Evolutionary conservation across 2,329 filamentous ascomycete species (phyloP).

Genomic region (Pseudogymnoascus verrucosus): DNA sequence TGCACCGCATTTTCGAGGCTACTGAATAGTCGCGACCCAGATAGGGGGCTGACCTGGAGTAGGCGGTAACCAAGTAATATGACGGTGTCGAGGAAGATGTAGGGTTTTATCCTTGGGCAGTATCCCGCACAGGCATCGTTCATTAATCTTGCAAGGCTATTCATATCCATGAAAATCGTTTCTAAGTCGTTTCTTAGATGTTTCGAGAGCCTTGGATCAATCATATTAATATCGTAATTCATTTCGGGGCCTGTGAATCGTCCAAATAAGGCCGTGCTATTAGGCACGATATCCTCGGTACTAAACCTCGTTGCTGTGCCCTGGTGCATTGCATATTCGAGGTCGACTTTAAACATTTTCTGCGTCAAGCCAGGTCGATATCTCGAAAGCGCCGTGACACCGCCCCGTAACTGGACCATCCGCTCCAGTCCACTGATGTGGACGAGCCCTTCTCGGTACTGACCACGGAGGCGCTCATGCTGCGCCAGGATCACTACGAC

Average conservation of each 20-base stretch:
- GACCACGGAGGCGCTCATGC: conserved; percentile 20
- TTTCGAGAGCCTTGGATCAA: neutral
- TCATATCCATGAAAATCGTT: conserved; percentile 15
- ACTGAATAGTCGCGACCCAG: neutral
- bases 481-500: conserved; percentile 25
- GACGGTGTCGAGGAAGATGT: conserved; percentile 23
- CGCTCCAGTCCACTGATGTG: conserved; percentile 27
- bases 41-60: conserved; percentile 16
- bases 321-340: conserved; percentile 22
- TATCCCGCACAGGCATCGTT: conserved; percentile 13
- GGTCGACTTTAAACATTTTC: conserved; percentile 22
- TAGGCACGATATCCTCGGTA: conserved; percentile 7
- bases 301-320: conserved; percentile 18
- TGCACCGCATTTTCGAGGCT: conserved; percentile 19
- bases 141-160: conserved; percentile 17
- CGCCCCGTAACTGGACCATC: conserved; percentile 28
- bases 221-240: neutral
- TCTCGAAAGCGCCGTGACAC: conserved; percentile 17
- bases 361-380: conserved; percentile 17
- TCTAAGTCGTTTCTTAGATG: conserved; percentile 9
- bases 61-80: conserved; percentile 24
- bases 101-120: conserved; percentile 15
- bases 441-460: conserved; percentile 20
- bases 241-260: neutral
- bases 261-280: neutral